Evolutionary conservation across 768 basidiomycete genomes (phyloP).

Genomic region (Boletus pseudo-olivaceus): DNA sequence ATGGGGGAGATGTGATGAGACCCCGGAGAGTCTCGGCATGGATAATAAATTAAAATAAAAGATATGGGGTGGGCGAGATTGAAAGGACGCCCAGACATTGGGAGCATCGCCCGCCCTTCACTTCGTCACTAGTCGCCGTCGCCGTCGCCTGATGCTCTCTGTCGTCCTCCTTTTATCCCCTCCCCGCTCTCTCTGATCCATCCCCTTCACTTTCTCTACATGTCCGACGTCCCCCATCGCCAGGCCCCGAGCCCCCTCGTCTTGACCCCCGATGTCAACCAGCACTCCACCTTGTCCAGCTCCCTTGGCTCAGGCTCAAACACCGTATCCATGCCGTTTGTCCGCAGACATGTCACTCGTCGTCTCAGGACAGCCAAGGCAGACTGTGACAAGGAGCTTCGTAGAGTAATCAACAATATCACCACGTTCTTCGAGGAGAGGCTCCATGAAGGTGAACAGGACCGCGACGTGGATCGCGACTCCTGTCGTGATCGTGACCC

Average conservation of each 20-base stretch:
- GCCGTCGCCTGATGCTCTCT: constrained; percentile 20
- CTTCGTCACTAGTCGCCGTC: constrained; percentile 17
- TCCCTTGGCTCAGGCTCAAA: constrained; percentile 54
- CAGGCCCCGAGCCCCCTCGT: constrained; percentile 74
- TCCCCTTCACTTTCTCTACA: constrained; percentile 1
- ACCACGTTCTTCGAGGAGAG: constrained; percentile 93
- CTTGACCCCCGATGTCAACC: constrained; percentile 58
- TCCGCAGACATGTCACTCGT: constrained; percentile 88
- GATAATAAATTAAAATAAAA: neutral
- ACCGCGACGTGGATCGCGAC: constrained; percentile 62
- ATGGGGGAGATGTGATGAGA: neutral
- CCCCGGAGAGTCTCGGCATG: constrained; percentile 20
- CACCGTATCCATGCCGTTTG: constrained; percentile 89
- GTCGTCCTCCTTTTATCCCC: constrained; percentile 3
- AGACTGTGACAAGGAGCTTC: constrained; percentile 94
- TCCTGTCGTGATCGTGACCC: constrained; percentile 42
- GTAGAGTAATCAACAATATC: constrained; percentile 90
- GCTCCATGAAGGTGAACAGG: constrained; percentile 70
- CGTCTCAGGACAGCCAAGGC: constrained; percentile 92
- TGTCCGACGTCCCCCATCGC: constrained; percentile 43
- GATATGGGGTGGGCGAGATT: neutral
- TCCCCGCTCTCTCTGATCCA: constrained; percentile 10
- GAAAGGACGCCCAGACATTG: constrained; percentile 3
- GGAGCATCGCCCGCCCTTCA: constrained; percentile 12
- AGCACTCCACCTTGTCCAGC: constrained; percentile 14